Evolutionary conservation across 345 rosid species (phyloP).

Genomic region (Salix brachista): DNA sequence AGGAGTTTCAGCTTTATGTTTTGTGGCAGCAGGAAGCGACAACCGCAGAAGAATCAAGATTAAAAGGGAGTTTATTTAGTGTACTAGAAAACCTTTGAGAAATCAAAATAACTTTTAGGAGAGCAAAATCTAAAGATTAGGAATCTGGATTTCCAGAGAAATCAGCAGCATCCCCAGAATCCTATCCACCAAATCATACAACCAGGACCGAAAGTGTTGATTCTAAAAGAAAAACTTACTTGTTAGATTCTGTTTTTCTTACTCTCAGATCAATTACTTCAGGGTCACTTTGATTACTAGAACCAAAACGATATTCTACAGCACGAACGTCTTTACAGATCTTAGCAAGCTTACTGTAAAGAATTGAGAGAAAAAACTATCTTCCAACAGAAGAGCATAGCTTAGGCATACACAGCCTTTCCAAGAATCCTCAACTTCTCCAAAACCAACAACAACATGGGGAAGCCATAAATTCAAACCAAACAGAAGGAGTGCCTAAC

Average conservation of each 20-base stretch:
- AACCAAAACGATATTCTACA: too few relatives aligned
- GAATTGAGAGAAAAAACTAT: too few relatives aligned
- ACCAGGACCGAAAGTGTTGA: background rate
- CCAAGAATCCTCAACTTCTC: slow-evolving; percentile 13
- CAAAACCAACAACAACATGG: slow-evolving; percentile 33
- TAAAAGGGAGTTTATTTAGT: background rate
- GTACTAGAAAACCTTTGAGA: background rate
- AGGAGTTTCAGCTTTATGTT: slow-evolving; percentile 37
- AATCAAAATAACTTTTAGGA: background rate
- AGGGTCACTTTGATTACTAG: too few relatives aligned
- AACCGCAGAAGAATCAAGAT: slow-evolving; percentile 14
- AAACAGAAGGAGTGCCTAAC: background rate
- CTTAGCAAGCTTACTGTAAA: too few relatives aligned
- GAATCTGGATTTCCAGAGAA: slow-evolving; percentile 42
- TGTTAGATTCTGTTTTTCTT: too few relatives aligned
- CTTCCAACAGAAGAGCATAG: slow-evolving; percentile 8
- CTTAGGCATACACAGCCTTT: slow-evolving; percentile 1
- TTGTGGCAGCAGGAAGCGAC: slow-evolving; percentile 26
- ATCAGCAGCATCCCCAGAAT: slow-evolving; percentile 13
- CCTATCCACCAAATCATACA: slow-evolving; percentile 11
- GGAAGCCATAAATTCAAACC: slow-evolving; percentile 15
- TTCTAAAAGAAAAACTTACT: too few relatives aligned
- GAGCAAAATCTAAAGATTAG: slow-evolving; percentile 8
- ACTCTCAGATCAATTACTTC: too few relatives aligned
- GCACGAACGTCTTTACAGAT: too few relatives aligned